Evolutionary conservation across 352 stramenopile species (phyloP).

Genomic region (Globisporangium paroecandrum): DNA sequence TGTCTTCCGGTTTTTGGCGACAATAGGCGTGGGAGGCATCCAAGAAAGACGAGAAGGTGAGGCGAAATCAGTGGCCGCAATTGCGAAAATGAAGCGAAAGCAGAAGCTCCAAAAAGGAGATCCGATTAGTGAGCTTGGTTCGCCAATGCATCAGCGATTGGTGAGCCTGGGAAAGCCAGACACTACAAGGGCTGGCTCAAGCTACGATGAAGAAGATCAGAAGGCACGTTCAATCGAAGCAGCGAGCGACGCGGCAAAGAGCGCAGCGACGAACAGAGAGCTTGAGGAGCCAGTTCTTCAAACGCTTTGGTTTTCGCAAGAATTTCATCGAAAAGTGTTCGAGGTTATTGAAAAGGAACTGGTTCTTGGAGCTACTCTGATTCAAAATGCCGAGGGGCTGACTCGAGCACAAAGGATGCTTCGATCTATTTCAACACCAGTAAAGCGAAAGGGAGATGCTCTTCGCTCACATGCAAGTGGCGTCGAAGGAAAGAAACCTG

Average conservation of each 20-base stretch:
- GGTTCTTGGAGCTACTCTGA: conserved; percentile 58
- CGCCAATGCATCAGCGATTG: conserved; percentile 19
- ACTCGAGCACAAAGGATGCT: conserved; percentile 79
- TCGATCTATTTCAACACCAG: conserved; percentile 74
- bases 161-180: conserved; percentile 15
- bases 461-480: conserved; percentile 48
- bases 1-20: conserved; percentile 77
- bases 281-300: conserved; percentile 74
- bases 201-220: conserved; percentile 52
- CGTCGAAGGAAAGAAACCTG: conserved; percentile 19
- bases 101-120: conserved; percentile 48
- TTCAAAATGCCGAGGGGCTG: conserved; percentile 70
- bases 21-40: conserved; percentile 63
- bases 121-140: conserved; percentile 16
- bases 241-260: conserved; percentile 77
- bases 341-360: conserved; percentile 84
- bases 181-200: conserved; percentile 24
- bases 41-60: conserved; percentile 73
- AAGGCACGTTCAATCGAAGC: conserved; percentile 59
- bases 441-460: conserved; percentile 42
- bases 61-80: conserved; percentile 54
- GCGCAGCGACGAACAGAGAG: conserved; percentile 62
- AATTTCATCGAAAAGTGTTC: conserved; percentile 86
- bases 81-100: conserved; percentile 74
- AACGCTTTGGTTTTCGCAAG: conserved; percentile 85